These are phyloP conservation scores for Colletotrichum endophyticum DNA, from an alignment of 2,329 filamentous ascomycete genomes.

Conservation along the genomic window DNA sequence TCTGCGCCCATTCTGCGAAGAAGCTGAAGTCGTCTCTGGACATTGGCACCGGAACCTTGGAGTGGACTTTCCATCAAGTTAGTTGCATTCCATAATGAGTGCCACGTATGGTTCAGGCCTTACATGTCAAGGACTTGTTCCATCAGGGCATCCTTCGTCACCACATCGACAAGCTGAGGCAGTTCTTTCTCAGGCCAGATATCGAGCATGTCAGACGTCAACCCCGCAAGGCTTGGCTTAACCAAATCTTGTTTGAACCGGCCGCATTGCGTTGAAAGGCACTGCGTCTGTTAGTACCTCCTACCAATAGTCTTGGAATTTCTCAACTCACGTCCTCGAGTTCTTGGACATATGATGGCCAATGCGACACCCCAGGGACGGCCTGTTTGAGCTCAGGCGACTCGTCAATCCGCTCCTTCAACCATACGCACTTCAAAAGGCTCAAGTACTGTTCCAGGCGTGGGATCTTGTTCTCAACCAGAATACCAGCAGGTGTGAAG, in stretches of 20 bases:
- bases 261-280: constrained; percentile 28
- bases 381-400: constrained; percentile 15
- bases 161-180: constrained; percentile 31
- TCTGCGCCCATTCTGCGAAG: constrained; percentile 29
- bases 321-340: constrained; percentile 33
- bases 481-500: constrained; percentile 25
- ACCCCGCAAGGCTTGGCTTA: constrained; percentile 18
- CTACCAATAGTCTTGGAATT: neutral
- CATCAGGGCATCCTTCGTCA: constrained; percentile 36
- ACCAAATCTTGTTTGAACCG: constrained; percentile 31
- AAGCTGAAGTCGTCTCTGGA: constrained; percentile 21
- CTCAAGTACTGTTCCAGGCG: constrained; percentile 31
- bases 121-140: constrained; percentile 30
- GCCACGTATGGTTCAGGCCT: no score
- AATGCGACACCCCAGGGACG: constrained; percentile 30
- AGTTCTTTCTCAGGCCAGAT: constrained; percentile 35
- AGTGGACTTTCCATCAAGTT: neutral
- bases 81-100: neutral
- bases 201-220: constrained; percentile 28
- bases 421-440: constrained; percentile 37
- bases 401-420: constrained; percentile 24
- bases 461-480: constrained; percentile 28
- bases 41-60: neutral
- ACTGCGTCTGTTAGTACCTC: constrained; percentile 19
- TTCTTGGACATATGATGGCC: constrained; percentile 37